A percentile compares a stretch with the other conserved stretches of the same genome.
Evolutionary conservation across 176 grass and related monocot genomes (phyloP).

Genomic region (Aechmea fasciata): DNA sequence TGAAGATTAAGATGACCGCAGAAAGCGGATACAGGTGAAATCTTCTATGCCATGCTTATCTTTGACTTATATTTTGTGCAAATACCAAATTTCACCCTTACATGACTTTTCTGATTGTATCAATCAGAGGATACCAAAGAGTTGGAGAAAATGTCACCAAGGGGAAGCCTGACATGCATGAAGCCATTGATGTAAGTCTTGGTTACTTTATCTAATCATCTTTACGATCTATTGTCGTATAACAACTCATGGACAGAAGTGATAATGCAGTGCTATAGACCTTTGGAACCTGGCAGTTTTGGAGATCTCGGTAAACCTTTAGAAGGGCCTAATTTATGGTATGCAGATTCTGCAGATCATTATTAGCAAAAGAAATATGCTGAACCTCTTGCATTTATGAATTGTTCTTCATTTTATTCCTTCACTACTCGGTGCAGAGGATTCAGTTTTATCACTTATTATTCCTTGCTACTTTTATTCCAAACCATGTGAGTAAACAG

Average conservation of each 20-base stretch:
- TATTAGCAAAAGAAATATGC: not conserved
- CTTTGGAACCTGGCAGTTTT: slow-evolving; percentile 50
- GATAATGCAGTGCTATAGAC: slow-evolving; percentile 54
- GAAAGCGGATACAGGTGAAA: slow-evolving; percentile 68
- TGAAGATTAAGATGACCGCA: slow-evolving; percentile 83
- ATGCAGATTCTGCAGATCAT: slow-evolving; percentile 18
- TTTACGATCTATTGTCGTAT: not conserved
- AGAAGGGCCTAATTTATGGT: slow-evolving; percentile 85
- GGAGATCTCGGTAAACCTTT: slow-evolving; percentile 72
- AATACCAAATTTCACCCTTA: not conserved
- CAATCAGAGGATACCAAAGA: slow-evolving; percentile 72
- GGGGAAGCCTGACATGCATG: slow-evolving; percentile 94
- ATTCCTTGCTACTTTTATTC: no score
- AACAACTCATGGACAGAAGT: not conserved
- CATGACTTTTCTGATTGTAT: slow-evolving; percentile 1
- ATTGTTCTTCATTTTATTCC: no score
- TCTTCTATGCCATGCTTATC: not conserved
- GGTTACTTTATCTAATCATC: not conserved
- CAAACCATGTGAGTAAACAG: no score
- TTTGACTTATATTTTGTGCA: not conserved
- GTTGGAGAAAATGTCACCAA: slow-evolving; percentile 80
- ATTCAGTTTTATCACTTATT: not conserved
- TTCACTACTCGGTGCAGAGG: no score
- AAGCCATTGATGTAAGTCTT: slow-evolving; percentile 91
- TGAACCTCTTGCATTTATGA: no score